Conservation (phyloP, 2,329 filamentous ascomycete genomes). For the Claviceps sp. region DNA sequence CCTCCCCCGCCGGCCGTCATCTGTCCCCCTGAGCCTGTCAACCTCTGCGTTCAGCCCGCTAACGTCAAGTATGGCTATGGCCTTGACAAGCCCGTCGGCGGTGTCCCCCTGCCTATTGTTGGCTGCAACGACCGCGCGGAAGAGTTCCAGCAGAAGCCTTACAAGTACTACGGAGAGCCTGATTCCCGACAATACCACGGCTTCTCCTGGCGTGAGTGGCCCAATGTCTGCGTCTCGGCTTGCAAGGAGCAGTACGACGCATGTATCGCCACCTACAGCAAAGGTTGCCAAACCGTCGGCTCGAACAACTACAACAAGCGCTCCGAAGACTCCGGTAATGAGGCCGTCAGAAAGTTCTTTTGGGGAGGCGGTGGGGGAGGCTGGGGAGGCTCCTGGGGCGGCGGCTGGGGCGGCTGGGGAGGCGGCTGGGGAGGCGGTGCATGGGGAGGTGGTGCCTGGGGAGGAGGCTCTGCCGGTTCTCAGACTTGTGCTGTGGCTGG, state of each 20-base stretch:
- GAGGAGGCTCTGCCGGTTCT: neutral
- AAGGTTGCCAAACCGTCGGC: constrained; percentile 29
- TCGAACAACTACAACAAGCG: constrained; percentile 15
- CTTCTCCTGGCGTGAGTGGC: constrained; percentile 25
- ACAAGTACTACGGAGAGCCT: constrained; percentile 37
- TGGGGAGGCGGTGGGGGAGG: neutral
- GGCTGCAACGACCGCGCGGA: constrained; percentile 38
- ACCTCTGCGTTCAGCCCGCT: constrained; percentile 39
- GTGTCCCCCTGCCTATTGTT: constrained; percentile 37
- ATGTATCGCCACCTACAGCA: constrained; percentile 34
- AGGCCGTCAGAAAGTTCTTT: constrained; percentile 11
- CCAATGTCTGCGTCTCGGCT: constrained; percentile 34
- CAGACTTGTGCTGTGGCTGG: constrained; percentile 5
- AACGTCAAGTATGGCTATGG: constrained; percentile 52
- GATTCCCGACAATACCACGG: constrained; percentile 29
- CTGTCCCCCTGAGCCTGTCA: constrained; percentile 33
- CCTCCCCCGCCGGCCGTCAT: constrained; percentile 19
- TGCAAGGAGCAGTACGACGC: constrained; percentile 38
- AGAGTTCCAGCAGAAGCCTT: constrained; percentile 29
- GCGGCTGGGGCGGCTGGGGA: neutral
- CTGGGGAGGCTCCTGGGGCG: neutral
- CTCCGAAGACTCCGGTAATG: constrained; percentile 10
- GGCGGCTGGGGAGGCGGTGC: neutral
- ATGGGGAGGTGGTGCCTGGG: neutral
- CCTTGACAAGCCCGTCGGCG: constrained; percentile 43